Evolutionary conservation across 805 yeast genomes (phyloP).

Genomic region (Hanseniaspora jakobsenii): DNA sequence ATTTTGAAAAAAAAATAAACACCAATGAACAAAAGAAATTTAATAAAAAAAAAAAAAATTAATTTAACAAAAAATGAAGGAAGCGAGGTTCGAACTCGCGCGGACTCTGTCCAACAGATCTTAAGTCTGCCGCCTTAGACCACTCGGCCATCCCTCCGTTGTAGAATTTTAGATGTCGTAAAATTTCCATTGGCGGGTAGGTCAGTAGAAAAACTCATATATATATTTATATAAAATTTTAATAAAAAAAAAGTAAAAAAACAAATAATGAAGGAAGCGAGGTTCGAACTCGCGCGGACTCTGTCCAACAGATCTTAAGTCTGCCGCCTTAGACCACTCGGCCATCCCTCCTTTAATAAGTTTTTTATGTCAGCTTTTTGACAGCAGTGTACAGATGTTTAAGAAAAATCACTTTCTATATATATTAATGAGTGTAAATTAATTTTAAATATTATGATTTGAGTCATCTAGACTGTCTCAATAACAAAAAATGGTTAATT

Average conservation of each 20-base stretch:
- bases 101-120: slow-evolving; percentile 27
- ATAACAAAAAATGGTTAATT: too few species aligned
- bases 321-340: slow-evolving; percentile 29
- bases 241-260: slow-evolving; percentile 1
- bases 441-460: too few species aligned
- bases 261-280: slow-evolving; percentile 23
- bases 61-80: slow-evolving; percentile 21
- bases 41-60: slow-evolving; percentile 1
- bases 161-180: not conserved
- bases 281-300: slow-evolving; percentile 29
- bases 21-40: not conserved
- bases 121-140: slow-evolving; percentile 28
- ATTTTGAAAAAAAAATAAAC: not conserved
- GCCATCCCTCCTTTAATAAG: slow-evolving; percentile 22
- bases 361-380: too few species aligned
- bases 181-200: too few species aligned
- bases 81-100: slow-evolving; percentile 27
- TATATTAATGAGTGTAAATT: too few species aligned
- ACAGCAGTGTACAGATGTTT: too few species aligned
- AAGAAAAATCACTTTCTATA: too few species aligned
- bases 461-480: too few species aligned
- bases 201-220: too few species aligned
- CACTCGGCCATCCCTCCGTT: slow-evolving; percentile 26
- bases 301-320: slow-evolving; percentile 27
- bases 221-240: too few species aligned